Percentiles rank a stretch among this genome's conserved stretches.
Evolutionary conservation across 1,284 basidiomycete species (phyloP).

Genomic region (Apiotrichum sp.): DNA sequence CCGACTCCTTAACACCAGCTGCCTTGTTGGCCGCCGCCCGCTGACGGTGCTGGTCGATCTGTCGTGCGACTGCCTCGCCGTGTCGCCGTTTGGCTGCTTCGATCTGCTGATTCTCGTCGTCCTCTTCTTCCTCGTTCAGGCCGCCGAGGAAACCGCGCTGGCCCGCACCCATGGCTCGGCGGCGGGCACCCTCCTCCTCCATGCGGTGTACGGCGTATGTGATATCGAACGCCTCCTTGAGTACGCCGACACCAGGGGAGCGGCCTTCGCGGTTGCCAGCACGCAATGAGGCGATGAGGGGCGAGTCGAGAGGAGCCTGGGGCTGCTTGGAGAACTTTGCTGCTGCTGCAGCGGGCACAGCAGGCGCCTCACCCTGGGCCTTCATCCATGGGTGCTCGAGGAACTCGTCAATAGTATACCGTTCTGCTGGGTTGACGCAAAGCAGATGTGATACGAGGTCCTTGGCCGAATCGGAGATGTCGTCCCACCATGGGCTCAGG

Average conservation of each 20-base stretch:
- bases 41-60: constrained; percentile 45
- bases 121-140: constrained; percentile 90
- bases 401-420: constrained; percentile 98
- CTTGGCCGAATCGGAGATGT: constrained; percentile 82
- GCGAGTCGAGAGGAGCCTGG: constrained; percentile 76
- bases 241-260: constrained; percentile 80
- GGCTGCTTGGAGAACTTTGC: constrained; percentile 40
- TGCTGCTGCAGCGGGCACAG: constrained; percentile 43
- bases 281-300: constrained; percentile 72
- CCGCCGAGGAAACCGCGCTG: constrained; percentile 71
- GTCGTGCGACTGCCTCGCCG: constrained; percentile 48
- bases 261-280: constrained; percentile 68
- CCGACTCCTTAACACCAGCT: constrained; percentile 47
- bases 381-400: constrained; percentile 85
- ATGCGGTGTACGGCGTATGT: constrained; percentile 98
- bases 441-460: constrained; percentile 92
- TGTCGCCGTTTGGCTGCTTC: constrained; percentile 53
- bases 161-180: constrained; percentile 75
- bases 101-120: constrained; percentile 53
- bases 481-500: constrained; percentile 99
- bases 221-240: constrained; percentile 98
- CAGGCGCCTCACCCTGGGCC: constrained; percentile 16
- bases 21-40: constrained; percentile 45
- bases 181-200: constrained; percentile 92
- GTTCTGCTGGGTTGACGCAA: constrained; percentile 89